Evolutionary conservation across 805 yeast genomes (phyloP), one percentile per base, ranked within the genome.

Genomic region (Starmerella davenportii): DNA sequence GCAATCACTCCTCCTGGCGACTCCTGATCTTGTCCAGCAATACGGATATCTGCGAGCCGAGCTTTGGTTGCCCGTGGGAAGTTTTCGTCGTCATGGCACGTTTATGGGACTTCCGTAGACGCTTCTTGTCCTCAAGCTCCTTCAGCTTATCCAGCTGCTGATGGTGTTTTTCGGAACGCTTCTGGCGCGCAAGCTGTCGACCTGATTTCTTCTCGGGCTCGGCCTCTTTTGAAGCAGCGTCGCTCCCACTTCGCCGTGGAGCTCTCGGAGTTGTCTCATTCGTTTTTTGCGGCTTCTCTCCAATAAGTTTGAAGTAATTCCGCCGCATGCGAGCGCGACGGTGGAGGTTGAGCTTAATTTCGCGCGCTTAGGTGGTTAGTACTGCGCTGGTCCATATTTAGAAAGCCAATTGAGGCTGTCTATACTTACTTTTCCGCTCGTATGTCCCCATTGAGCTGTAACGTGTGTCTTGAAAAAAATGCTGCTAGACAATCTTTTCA

Each of bases 21-120:
- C 50, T 45, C 51, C 70, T 74, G 43, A 85, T 79, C 56, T 82
- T 80, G 38, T 78, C 90, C 36, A 85, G 63, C 33, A 85, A 61
- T 48, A 73, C 70, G 40, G 72, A 76, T 41, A 85, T 80, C 57
- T 92, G 70, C 14, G 94, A 92, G 0, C 82, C 94, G 87, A 85
- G 80, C 34, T 71, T 58, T 2, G 95, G 95, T 56, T 85, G 96
- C 0, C 96, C 96, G 3, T 62, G 53, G 49, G 65, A 64, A 1
- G 93, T 85, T 44, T 63, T 74, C 41, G 67, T 63, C 7, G 64
- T 59, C 37, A 75, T 48, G 18, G 51, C 56, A 42, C 68, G 64
- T 21, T 66, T 61, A 47, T 66, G 68, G 25, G 49, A 60, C 53
- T 62, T 68, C 49, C 68, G 59, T 51, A 62, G 60, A 29, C 39